Base-by-base conservation (phyloP, 345 rosid genomes). In the Alliaria petiolata region DNA sequence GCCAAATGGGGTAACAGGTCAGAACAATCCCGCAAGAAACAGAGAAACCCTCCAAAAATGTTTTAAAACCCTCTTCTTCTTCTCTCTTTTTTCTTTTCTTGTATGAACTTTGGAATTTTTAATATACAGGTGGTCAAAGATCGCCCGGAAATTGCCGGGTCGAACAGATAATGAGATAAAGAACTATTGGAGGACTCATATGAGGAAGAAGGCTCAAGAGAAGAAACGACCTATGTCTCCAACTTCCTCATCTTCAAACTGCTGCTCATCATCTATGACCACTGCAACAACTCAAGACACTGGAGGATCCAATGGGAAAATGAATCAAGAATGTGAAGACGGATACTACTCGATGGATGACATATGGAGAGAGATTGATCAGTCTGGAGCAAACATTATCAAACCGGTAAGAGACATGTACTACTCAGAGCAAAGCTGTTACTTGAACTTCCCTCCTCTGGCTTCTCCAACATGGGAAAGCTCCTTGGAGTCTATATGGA, bases 1-100 rank as follows among this genome's bases (percentile, higher is more conserved):
- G 77, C 86, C 42, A 95, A 91, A 75, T 91, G 89, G 99, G 99
- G 99, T 70, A 95, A 95, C 55, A 91, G 98, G 99, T 95, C 71
- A 75, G 83, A 25, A 16, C 15, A 39, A n/a, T n/a, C 54, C 62
- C 34, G 1, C 51, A 46, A 10, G 28, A 58, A 68, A 60, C 59
- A 69, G 65, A 75, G 43, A 68, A 62, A 45, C 68, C 68, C 40
- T 6, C n/a, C n/a, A 20, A 31, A n/a, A n/a, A n/a, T n/a, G n/a
- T n/a, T n/a, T n/a, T n/a, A n/a, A n/a, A n/a, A n/a, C n/a, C n/a
- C n/a, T n/a, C n/a, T n/a, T 34, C 8, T 12, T 13, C 30, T 8
- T 16, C 12, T n/a, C n/a, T n/a, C n/a, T n/a, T n/a, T n/a, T n/a
- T 12, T 6, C 10, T 1, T 5, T 8, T 12, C 0, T 53, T 40